phyloP scores from a whole-genome alignment of 345 rosid genomes.

The Salix arbutifolia region DNA sequence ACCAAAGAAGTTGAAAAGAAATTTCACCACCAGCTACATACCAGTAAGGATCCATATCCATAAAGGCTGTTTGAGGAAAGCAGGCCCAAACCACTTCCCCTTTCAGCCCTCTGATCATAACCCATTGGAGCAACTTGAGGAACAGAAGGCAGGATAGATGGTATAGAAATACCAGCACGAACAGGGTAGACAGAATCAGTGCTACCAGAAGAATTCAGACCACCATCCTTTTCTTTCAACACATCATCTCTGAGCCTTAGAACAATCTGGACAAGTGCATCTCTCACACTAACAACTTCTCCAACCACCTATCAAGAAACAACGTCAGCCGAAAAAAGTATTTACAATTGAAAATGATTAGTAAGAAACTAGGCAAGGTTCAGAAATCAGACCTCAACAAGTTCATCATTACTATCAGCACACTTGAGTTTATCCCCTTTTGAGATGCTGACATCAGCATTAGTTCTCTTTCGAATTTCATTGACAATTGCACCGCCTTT shows the following conservation, averaged over 20 bases:
- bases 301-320: conserved; percentile 53
- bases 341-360: conserved; percentile 12
- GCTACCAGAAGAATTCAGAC: conserved; percentile 44
- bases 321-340: conserved; percentile 12
- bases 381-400: conserved; percentile 62
- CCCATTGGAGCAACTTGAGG: conserved; percentile 60
- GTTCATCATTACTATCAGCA: conserved; percentile 75
- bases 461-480: conserved; percentile 85
- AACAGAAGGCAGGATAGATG: conserved; percentile 65
- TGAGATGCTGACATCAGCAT: conserved; percentile 72
- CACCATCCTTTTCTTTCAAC: conserved; percentile 59
- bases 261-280: conserved; percentile 85
- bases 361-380: not conserved
- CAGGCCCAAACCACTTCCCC: conserved; percentile 54
- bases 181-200: conserved; percentile 57
- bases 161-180: conserved; percentile 45
- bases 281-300: conserved; percentile 67
- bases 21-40: conserved; percentile 25
- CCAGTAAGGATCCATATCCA: conserved; percentile 74
- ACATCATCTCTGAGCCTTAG: conserved; percentile 89
- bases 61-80: conserved; percentile 67
- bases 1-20: not conserved
- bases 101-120: conserved; percentile 73
- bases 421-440: conserved; percentile 65
- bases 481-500: conserved; percentile 85